Percentiles rank a stretch among this genome's conserved stretches.
Conservation (phyloP, 371 early-diverging fungal species). For the Entomophthora muscae region DNA sequence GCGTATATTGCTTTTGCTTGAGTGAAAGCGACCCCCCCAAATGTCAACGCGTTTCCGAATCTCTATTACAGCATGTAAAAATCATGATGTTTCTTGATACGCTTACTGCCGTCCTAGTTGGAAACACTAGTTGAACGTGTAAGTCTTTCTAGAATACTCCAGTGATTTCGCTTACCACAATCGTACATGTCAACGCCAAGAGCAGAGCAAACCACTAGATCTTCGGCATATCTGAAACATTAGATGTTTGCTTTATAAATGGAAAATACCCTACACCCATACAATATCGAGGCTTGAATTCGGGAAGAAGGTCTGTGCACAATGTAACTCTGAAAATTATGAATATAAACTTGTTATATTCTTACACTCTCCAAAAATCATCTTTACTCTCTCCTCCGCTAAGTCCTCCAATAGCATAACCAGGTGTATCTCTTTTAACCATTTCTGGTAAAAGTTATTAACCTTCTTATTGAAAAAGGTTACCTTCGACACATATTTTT, state of each 20-base stretch:
- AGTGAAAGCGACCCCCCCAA: constrained; percentile 52
- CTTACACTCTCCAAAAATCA: constrained; percentile 69
- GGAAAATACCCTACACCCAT: constrained; percentile 84
- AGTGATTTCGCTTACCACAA: constrained; percentile 40
- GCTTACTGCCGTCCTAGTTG: constrained; percentile 81
- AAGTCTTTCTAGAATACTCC: too few species aligned
- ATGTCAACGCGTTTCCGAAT: constrained; percentile 80
- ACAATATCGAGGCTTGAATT: constrained; percentile 81
- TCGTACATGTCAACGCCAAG: constrained; percentile 95
- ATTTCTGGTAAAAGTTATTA: constrained; percentile 30
- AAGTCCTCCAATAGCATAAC: constrained; percentile 90
- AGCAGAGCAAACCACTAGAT: constrained; percentile 82
- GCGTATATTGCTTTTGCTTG: constrained; percentile 35
- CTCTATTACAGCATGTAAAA: constrained; percentile 24
- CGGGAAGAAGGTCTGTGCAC: constrained; percentile 71
- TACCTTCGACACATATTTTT: constrained; percentile 43
- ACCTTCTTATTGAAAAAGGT: too few species aligned
- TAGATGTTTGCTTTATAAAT: not conserved
- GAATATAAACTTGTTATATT: too few species aligned
- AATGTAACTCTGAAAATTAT: constrained; percentile 45
- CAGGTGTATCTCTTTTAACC: constrained; percentile 71
- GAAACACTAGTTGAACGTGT: constrained; percentile 60
- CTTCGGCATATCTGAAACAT: constrained; percentile 71
- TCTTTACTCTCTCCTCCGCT: constrained; percentile 93
- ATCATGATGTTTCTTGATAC: not conserved